phyloP scores from a whole-genome alignment of 2,329 filamentous ascomycete species.

The Colletotrichum paranaense region DNA sequence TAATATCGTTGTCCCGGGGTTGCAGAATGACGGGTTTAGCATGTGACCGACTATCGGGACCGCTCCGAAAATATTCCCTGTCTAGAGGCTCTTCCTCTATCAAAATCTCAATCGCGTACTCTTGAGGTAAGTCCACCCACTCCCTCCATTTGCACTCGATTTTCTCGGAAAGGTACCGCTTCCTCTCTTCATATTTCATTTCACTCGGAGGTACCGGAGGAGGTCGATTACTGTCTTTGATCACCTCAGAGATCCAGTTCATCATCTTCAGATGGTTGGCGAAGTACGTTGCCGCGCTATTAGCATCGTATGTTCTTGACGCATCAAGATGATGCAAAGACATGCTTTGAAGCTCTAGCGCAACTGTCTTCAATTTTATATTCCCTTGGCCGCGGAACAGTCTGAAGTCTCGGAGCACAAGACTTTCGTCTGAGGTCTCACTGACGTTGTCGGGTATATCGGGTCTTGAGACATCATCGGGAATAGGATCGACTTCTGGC shows the following conservation, averaged over 20 bases:
- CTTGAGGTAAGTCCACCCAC: no score
- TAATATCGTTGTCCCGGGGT: neutral
- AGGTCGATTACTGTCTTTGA: neutral
- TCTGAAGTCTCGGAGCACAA: rapidly evolving
- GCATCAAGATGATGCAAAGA: no score
- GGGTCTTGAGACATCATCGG: neutral
- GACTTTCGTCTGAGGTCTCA: neutral
- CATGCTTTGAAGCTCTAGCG: neutral
- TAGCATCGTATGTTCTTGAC: rapidly evolving
- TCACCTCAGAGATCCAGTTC: neutral
- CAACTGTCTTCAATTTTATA: rapidly evolving
- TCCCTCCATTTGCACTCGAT: no score
- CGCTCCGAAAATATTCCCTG: no score
- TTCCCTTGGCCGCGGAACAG: rapidly evolving
- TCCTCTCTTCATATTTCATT: neutral
- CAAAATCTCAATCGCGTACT: neutral
- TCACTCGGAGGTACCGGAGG: neutral
- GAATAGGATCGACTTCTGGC: neutral
- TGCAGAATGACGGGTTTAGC: neutral
- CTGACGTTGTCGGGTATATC: neutral
- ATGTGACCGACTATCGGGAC: neutral
- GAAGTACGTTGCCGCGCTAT: neutral
- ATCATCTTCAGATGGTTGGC: neutral
- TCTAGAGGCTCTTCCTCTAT: neutral
- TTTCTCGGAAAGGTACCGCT: no score